Percentiles rank a stretch among this genome's conserved stretches.
Conservation (phyloP, 1,284 basidiomycete species). For the Cryptococcus floricola region DNA sequence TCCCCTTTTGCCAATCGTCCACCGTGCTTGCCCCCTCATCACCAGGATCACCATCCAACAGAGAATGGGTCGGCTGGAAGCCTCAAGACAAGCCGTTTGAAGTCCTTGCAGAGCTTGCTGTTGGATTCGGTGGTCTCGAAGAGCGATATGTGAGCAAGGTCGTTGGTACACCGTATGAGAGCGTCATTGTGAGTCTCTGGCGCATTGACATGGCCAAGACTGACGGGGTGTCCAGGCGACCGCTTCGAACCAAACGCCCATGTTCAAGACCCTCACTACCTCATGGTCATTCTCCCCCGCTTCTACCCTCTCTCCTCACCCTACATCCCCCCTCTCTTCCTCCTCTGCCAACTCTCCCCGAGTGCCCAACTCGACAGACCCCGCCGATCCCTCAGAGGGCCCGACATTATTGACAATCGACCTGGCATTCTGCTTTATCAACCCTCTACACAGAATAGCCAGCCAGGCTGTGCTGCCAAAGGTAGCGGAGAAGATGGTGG, state of each 20-base stretch:
- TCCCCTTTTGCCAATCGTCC: constrained; percentile 83
- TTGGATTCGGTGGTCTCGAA: constrained; percentile 80
- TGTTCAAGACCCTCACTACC: constrained; percentile 82
- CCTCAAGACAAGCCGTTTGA: constrained; percentile 50
- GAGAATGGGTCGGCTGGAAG: constrained; percentile 23
- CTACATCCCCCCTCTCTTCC: constrained; percentile 13
- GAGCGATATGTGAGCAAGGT: constrained; percentile 87
- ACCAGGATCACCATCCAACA: constrained; percentile 8
- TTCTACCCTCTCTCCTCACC: constrained; percentile 52
- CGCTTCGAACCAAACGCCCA: constrained; percentile 66
- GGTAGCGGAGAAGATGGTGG: constrained; percentile 82
- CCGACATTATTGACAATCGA: constrained; percentile 75
- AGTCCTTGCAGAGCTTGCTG: constrained; percentile 79
- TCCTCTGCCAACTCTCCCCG: constrained; percentile 8
- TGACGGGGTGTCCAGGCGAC: constrained; percentile 58
- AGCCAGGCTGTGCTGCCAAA: constrained; percentile 79
- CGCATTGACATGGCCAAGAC: not conserved
- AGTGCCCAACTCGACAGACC: constrained; percentile 10
- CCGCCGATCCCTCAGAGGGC: constrained; percentile 29
- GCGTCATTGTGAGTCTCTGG: constrained; percentile 63
- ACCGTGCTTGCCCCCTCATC: constrained; percentile 57
- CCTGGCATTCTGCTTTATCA: constrained; percentile 79
- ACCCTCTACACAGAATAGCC: constrained; percentile 76
- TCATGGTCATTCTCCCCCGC: constrained; percentile 69
- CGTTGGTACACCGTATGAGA: constrained; percentile 67